phyloP scores from a whole-genome alignment of 148 eudicot species.

The Rhododendron vialii region DNA sequence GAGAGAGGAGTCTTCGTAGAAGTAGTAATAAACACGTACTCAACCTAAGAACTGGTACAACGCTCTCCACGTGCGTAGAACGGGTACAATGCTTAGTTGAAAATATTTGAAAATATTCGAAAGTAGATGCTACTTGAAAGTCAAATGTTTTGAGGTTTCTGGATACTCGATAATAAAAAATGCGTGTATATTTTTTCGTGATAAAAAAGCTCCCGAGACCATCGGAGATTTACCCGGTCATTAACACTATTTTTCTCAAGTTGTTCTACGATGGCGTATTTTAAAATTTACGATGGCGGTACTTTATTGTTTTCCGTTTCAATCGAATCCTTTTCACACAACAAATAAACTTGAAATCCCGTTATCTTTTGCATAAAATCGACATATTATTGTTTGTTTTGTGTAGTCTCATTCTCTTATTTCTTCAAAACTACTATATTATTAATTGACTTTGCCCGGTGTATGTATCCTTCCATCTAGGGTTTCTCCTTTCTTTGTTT shows the following conservation, averaged over 20 bases:
- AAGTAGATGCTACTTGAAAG: background rate
- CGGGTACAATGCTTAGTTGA: background rate
- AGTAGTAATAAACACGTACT: background rate
- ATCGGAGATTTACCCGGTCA: background rate
- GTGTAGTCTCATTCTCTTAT: background rate
- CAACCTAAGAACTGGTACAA: background rate
- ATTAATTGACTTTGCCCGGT: background rate
- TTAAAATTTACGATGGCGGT: background rate
- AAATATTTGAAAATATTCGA: background rate
- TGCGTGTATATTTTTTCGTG: background rate
- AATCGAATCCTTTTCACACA: background rate
- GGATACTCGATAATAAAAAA: background rate
- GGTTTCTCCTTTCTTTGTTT: background rate
- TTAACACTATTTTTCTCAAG: background rate
- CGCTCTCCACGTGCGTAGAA: too few species aligned
- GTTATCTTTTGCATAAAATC: background rate
- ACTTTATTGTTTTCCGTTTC: background rate
- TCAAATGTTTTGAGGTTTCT: background rate
- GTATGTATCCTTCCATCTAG: background rate
- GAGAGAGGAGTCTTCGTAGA: background rate
- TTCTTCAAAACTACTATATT: background rate
- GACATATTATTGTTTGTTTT: background rate
- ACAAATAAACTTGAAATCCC: background rate
- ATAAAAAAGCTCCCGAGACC: background rate
- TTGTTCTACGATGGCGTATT: background rate